Evolutionary conservation across 306 rosid genomes (phyloP), one percentile per base, ranked within the genome.

Genomic region (Citrullus amarus): DNA sequence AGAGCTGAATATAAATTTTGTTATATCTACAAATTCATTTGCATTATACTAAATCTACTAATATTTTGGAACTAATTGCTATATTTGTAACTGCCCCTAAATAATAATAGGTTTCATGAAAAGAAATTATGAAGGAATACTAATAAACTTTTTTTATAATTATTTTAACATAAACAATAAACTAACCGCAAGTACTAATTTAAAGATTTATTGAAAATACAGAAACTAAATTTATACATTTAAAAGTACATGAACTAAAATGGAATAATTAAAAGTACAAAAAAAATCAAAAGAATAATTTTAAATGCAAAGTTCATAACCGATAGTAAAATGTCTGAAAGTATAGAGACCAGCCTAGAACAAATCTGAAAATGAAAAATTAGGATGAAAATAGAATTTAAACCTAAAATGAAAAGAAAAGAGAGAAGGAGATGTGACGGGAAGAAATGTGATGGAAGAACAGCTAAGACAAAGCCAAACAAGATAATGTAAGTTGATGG

Each of bases 391-490:
- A 25, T 60, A 2, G 8, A 28, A 60, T 28, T 60, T 28, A 60
- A 60, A 12, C 18, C 66, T 60, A 60, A 32, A 65, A 66, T 36
- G 20, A 36, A 68, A 41, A 18, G 46, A 9, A 25, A 48, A 6
- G 18, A 38, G 57, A 66, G 75, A 44, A 44, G 5, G 57, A 68
- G 75, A 69, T 69, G 56, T 48, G 58, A 71, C 41, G 34, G 57
- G 56, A 71, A 46, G 77, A 72, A 25, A 44, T 43, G 77, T 72
- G 77, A 72, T 72, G 58, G 44, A 73, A 32, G 61, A 73, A 73
- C 78, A 51, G 78, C 78, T 73, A 73, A 73, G 78, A 53, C n/a
- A 50, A 20, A 9, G 60, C 28, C 78, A 73, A 51, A 73, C 28
- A 28, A 73, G 41, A 73, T 73, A 73, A 30, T 50, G 61, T 30